phyloP scores from a whole-genome alignment of 2,329 filamentous ascomycete species.

The Verticillium nubilum region DNA sequence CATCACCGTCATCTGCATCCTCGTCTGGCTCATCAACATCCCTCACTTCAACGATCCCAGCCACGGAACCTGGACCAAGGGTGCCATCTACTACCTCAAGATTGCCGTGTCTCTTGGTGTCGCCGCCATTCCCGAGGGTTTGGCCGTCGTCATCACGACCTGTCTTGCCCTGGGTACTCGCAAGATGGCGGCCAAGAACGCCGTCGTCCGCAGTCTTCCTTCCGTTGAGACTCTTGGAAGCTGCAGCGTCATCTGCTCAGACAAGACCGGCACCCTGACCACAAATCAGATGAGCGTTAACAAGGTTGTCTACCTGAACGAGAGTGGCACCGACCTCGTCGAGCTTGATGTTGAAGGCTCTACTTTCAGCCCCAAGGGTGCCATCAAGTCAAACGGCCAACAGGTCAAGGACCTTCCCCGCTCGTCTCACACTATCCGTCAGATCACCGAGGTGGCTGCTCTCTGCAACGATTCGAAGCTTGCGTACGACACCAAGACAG shows the following conservation, averaged over 20 bases:
- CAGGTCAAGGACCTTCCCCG: slow-evolving; percentile 61
- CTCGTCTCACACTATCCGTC: slow-evolving; percentile 69
- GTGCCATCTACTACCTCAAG: slow-evolving; percentile 98
- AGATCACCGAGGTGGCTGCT: slow-evolving; percentile 66
- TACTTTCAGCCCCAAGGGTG: slow-evolving; percentile 81
- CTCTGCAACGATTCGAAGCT: slow-evolving; percentile 88
- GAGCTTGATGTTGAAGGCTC: slow-evolving; percentile 90
- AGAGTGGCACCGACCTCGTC: slow-evolving; percentile 67
- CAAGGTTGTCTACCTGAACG: slow-evolving; percentile 80
- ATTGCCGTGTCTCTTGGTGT: slow-evolving; percentile 98
- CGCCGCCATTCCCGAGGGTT: slow-evolving; percentile 92
- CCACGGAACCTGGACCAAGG: slow-evolving; percentile 91
- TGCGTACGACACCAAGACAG: slow-evolving; percentile 71
- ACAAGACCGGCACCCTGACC: slow-evolving; percentile 97
- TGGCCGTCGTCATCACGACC: slow-evolving; percentile 98
- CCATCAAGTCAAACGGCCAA: slow-evolving; percentile 65
- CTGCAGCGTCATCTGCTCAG: slow-evolving; percentile 98
- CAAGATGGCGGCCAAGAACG: slow-evolving; percentile 98
- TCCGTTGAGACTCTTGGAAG: slow-evolving; percentile 97
- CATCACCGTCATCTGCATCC: slow-evolving; percentile 91
- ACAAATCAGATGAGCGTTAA: slow-evolving; percentile 99
- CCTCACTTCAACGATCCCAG: slow-evolving; percentile 93
- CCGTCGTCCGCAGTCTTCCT: slow-evolving; percentile 89
- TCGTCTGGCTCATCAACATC: slow-evolving; percentile 98
- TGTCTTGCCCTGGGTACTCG: slow-evolving; percentile 92